These are phyloP conservation scores for Rosa persica DNA, from an alignment of 306 rosid genomes.

Conservation along the genomic window DNA sequence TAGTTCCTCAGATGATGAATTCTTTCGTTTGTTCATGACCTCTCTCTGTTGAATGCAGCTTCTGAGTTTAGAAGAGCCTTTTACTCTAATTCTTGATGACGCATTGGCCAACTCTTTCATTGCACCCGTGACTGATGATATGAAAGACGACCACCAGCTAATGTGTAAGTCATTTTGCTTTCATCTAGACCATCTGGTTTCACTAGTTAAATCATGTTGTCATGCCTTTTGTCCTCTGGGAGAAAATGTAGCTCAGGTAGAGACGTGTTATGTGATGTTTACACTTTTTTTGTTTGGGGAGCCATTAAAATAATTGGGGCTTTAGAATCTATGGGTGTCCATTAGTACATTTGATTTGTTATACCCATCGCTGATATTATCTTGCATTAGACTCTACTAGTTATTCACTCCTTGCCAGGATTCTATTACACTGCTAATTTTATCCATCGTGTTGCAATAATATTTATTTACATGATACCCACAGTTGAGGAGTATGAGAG, in stretches of 20 bases:
- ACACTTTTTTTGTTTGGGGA: neutral
- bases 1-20: neutral
- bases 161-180: constrained; percentile 50
- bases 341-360: neutral
- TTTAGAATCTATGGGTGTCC: neutral
- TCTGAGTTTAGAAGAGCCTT: constrained; percentile 73
- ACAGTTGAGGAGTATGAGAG: constrained; percentile 87
- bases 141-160: constrained; percentile 79
- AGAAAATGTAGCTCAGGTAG: neutral
- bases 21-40: too few species aligned
- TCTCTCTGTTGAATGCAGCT: constrained; percentile 55
- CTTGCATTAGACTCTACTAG: neutral
- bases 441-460: neutral
- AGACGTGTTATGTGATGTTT: neutral
- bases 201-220: neutral
- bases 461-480: neutral
- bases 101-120: constrained; percentile 88
- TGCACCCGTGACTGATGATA: constrained; percentile 85
- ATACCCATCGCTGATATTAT: too few species aligned
- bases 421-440: neutral
- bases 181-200: neutral
- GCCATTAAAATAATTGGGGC: neutral
- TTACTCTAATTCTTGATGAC: constrained; percentile 90
- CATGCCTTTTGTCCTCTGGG: too few species aligned
- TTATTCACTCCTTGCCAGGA: constrained; percentile 10